phyloP scores from a whole-genome alignment of 2,329 filamentous ascomycete species.

The Nigrospora oryzae region DNA sequence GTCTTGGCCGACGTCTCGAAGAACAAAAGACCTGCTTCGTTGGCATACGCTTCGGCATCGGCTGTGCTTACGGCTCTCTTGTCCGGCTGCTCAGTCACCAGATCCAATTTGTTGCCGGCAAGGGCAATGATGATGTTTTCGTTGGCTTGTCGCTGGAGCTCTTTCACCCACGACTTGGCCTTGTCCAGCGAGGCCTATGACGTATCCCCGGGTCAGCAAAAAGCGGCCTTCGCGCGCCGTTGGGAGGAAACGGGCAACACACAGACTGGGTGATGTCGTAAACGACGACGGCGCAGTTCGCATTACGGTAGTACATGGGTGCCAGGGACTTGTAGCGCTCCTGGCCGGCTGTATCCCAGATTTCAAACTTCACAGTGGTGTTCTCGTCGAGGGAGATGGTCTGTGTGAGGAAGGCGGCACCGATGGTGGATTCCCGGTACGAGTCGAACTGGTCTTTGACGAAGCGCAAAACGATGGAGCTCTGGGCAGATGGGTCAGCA shows the following conservation, averaged over 20 bases:
- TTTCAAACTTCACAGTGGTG: conserved; percentile 99
- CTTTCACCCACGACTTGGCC: conserved; percentile 98
- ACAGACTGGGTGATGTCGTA: conserved; percentile 99
- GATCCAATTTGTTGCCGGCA: conserved; percentile 94
- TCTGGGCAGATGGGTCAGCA: conserved; percentile 41
- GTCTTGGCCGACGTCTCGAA: conserved; percentile 99
- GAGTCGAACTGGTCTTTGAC: conserved; percentile 99
- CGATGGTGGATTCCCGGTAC: conserved; percentile 95
- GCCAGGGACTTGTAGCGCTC: conserved; percentile 98
- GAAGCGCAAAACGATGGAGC: conserved; percentile 94
- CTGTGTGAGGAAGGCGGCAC: conserved; percentile 96
- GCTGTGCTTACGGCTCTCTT: conserved; percentile 85
- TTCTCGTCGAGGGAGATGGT: conserved; percentile 97
- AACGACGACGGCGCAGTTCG: conserved; percentile 97
- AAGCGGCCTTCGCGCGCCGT: background rate
- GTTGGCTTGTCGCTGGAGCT: conserved; percentile 96
- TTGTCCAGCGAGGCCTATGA: conserved; percentile 88
- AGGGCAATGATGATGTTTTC: conserved; percentile 99
- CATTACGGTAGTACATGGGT: conserved; percentile 99
- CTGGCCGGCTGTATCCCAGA: conserved; percentile 98
- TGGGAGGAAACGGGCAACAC: conserved; percentile 27
- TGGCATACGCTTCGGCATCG: conserved; percentile 91
- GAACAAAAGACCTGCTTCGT: conserved; percentile 88
- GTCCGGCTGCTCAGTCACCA: conserved; percentile 88
- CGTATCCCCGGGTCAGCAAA: background rate